Conservation (phyloP, 2,329 filamentous ascomycete species). For the Fusarium transvaalense region DNA sequence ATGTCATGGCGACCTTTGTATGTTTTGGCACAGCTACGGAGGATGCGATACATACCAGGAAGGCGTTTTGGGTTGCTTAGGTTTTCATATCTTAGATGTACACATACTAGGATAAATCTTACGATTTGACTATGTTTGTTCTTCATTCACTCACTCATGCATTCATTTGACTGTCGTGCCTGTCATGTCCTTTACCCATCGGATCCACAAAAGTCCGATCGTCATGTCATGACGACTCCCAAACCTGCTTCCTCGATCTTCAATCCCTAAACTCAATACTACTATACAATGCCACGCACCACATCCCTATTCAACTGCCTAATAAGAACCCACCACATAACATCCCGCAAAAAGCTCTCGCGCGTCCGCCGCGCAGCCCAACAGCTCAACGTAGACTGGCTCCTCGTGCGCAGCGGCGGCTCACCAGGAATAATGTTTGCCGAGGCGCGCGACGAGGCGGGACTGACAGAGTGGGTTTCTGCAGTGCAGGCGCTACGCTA, state of each 20-base stretch:
- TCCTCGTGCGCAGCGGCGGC: conserved; percentile 75
- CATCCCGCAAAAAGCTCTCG: conserved; percentile 77
- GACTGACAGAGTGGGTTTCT: conserved; percentile 73
- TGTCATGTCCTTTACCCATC: neutral
- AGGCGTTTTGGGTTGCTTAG: conserved; percentile 41
- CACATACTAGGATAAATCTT: conserved; percentile 30
- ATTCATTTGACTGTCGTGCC: neutral
- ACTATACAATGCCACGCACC: conserved; percentile 39
- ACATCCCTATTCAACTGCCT: conserved; percentile 55
- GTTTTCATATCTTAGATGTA: conserved; percentile 37
- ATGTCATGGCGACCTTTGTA: conserved; percentile 27
- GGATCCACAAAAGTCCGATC: conserved; percentile 37
- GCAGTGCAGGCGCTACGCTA: conserved; percentile 75
- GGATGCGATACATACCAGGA: conserved; percentile 26
- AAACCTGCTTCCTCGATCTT: neutral
- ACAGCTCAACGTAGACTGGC: conserved; percentile 67
- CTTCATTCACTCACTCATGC: neutral
- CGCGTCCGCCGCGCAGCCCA: conserved; percentile 72
- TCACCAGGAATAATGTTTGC: conserved; percentile 85
- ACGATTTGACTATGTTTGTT: conserved; percentile 7
- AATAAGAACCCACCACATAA: conserved; percentile 85
- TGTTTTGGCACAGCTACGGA: conserved; percentile 25
- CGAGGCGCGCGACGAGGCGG: conserved; percentile 66
- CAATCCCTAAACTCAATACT: neutral
- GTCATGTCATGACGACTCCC: neutral